These are phyloP conservation scores for Capsicum rhomboideum DNA, from an alignment of 257 asterid species.

Conservation along the genomic window DNA sequence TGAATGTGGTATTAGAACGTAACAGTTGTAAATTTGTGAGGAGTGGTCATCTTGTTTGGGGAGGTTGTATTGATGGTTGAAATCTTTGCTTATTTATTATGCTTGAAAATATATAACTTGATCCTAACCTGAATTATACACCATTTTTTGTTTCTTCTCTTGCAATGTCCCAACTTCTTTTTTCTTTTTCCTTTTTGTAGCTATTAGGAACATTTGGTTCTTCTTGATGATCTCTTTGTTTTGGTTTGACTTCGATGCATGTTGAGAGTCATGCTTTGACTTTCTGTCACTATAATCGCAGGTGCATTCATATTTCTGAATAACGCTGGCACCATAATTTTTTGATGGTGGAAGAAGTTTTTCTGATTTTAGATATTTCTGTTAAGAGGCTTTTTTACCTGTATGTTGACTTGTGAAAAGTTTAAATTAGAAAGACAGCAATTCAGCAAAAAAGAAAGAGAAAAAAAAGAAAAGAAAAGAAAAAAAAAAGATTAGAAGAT, in stretches of 20 bases:
- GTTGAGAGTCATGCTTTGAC: slow-evolving; percentile 30
- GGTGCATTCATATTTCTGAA: slow-evolving; percentile 54
- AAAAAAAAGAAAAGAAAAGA: not conserved
- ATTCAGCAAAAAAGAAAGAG: not conserved
- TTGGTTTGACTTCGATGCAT: slow-evolving; percentile 20
- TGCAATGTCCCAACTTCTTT: not conserved
- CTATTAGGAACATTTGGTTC: not conserved
- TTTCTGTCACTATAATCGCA: slow-evolving; percentile 57
- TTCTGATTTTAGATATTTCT: slow-evolving; percentile 27
- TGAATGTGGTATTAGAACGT: not conserved
- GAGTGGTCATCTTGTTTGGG: too few species aligned
- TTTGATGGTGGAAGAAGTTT: slow-evolving; percentile 51
- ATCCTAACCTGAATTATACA: not conserved
- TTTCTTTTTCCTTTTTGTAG: slow-evolving; percentile 4
- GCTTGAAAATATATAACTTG: not conserved
- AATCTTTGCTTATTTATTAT: not conserved
- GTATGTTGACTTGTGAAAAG: slow-evolving; percentile 14
- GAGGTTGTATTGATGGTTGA: not conserved
- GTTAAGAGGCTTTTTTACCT: slow-evolving; percentile 19
- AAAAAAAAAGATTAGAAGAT: not conserved
- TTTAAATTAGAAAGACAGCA: not conserved
- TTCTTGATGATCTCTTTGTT: slow-evolving; percentile 8
- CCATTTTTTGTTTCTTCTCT: not conserved
- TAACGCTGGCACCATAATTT: slow-evolving; percentile 53
- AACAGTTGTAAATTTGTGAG: not conserved